Percentiles rank a stretch among this genome's conserved stretches.
phyloP scores from a whole-genome alignment of 352 stramenopile genomes.

The Pythium chondricola region DNA sequence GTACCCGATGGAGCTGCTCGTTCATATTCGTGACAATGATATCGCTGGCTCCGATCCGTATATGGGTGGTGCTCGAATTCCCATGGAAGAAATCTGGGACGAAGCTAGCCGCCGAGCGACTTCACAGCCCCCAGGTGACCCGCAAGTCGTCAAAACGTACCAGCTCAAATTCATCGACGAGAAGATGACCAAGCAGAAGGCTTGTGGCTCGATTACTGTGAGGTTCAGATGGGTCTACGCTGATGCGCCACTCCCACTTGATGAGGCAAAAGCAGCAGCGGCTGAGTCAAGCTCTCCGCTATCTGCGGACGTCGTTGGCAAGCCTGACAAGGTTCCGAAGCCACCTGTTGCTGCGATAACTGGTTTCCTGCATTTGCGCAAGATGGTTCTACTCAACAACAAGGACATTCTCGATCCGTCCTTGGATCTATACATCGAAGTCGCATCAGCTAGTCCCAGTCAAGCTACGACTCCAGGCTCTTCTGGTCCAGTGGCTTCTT shows the following conservation, averaged over 20 bases:
- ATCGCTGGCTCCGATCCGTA: slow-evolving; percentile 29
- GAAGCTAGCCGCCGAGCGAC: background rate
- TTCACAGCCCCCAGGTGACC: slow-evolving; percentile 13
- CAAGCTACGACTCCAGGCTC: no score
- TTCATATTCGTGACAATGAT: slow-evolving; percentile 41
- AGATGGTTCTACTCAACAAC: slow-evolving; percentile 22
- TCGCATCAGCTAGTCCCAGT: no score
- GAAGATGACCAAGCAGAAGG: slow-evolving; percentile 34
- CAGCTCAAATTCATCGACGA: slow-evolving; percentile 30
- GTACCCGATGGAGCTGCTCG: slow-evolving; percentile 21
- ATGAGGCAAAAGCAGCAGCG: background rate
- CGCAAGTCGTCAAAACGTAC: slow-evolving; percentile 25
- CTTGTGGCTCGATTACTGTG: slow-evolving; percentile 28
- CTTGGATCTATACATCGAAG: slow-evolving; percentile 31
- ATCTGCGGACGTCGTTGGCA: background rate
- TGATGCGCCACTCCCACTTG: slow-evolving; percentile 17
- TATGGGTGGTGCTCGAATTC: slow-evolving; percentile 33
- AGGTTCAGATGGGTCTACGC: slow-evolving; percentile 37
- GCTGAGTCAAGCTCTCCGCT: background rate
- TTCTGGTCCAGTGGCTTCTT: no score
- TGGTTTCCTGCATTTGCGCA: slow-evolving; percentile 22
- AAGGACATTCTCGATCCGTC: slow-evolving; percentile 21
- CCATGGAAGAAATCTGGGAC: slow-evolving; percentile 26
- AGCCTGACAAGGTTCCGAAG: slow-evolving; percentile 2
- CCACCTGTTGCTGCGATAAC: no score